Conservation (phyloP, 1,139 yeast genomes). For the Yamadazyma conglobata region DNA sequence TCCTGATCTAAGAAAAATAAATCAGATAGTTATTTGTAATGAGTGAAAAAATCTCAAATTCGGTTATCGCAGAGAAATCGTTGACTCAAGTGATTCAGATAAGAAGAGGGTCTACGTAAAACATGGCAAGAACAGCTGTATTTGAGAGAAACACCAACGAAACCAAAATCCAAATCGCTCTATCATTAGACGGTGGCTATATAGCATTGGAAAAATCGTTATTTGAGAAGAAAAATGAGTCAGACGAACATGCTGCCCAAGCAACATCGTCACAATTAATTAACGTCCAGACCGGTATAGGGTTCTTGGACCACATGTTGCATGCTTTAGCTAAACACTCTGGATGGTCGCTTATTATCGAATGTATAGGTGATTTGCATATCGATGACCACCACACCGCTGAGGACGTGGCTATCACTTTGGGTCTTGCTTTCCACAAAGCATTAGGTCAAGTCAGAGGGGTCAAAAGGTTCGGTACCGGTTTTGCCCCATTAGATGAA, state of each 20-base stretch:
- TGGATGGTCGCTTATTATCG: conserved; percentile 90
- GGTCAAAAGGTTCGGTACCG: conserved; percentile 89
- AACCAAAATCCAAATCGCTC: conserved; percentile 84
- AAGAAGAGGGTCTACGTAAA: too few species aligned
- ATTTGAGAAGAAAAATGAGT: conserved; percentile 25
- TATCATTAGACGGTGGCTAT: conserved; percentile 81
- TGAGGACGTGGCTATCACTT: conserved; percentile 90
- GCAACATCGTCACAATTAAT: conserved; percentile 65
- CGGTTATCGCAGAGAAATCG: too few species aligned
- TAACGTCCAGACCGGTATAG: conserved; percentile 84
- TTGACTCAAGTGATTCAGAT: too few species aligned
- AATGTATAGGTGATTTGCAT: conserved; percentile 90
- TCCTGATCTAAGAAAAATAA: too few species aligned
- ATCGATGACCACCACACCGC: conserved; percentile 97
- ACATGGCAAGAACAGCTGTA: conserved; percentile 38
- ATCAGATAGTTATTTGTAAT: too few species aligned
- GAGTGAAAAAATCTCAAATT: too few species aligned
- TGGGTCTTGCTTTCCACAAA: conserved; percentile 84
- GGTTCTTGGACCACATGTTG: conserved; percentile 94
- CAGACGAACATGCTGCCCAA: conserved; percentile 58
- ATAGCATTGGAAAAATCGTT: conserved; percentile 58
- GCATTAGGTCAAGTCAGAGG: conserved; percentile 91
- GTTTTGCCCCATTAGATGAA: conserved; percentile 94
- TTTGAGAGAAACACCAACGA: conserved; percentile 81
- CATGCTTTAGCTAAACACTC: conserved; percentile 96